These are phyloP conservation scores for Boletus rufocinnamomeus DNA, from an alignment of 768 basidiomycete genomes.

Conservation along the genomic window DNA sequence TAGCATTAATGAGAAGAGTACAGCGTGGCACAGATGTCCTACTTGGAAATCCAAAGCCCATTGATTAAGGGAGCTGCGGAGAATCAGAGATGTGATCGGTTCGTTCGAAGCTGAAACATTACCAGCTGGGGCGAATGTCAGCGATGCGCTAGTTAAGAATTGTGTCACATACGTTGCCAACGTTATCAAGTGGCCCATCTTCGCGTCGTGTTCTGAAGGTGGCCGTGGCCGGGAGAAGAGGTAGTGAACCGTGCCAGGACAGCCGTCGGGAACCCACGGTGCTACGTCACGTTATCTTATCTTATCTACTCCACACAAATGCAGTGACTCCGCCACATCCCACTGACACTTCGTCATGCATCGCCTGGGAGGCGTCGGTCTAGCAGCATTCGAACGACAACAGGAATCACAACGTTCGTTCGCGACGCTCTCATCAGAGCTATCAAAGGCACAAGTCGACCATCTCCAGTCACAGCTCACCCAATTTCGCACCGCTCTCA, in stretches of 20 bases:
- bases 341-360: conserved; percentile 50
- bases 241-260: not conserved
- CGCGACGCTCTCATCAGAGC: conserved; percentile 73
- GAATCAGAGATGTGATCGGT: conserved; percentile 14
- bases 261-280: not conserved
- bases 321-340: not conserved
- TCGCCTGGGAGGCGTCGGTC: conserved; percentile 76
- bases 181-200: conserved; percentile 85
- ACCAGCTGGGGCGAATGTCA: conserved; percentile 28
- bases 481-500: conserved; percentile 80
- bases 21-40: conserved; percentile 12
- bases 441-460: conserved; percentile 76
- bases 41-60: conserved; percentile 97
- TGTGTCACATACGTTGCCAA: conserved; percentile 71
- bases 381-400: conserved; percentile 90
- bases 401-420: conserved; percentile 80
- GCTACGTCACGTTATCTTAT: conserved; percentile 20
- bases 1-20: not conserved
- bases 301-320: not conserved
- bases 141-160: not conserved
- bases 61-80: conserved; percentile 84
- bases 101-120: not conserved
- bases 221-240: not conserved
- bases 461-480: conserved; percentile 79
- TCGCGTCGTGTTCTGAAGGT: not conserved